Evolutionary conservation across 2,329 filamentous ascomycete genomes (phyloP), one percentile per base, ranked within the genome.

Genomic region (Talaromyces atroroseus): DNA sequence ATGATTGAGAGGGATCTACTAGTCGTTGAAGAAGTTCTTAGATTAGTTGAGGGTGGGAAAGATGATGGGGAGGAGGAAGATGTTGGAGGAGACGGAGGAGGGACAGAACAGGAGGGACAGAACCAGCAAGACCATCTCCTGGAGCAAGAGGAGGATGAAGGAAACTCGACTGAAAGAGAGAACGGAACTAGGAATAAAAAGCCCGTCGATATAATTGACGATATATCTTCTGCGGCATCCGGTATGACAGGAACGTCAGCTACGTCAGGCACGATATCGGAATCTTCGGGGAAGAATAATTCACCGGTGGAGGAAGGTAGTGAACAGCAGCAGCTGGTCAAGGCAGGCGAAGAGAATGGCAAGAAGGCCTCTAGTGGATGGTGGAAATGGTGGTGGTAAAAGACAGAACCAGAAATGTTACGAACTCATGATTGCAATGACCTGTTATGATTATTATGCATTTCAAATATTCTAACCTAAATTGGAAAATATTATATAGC

Each of bases 1-100:
- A 74, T 84, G 73, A 76, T 86, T 64, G 83, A 78, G 65, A 64
- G 73, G 60, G 76, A 78, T 67, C 61, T 78, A 50, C 63, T 74
- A 59, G 66, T 74, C 58, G 62, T 76, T 20, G 75, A 77, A 66
- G 74, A 76, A 62, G 70, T 70, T 59, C 62, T 75, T 58, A 65
- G 67, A 60, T 58, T 68, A 57, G 72, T 68, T 34, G 62, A 63
- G 18, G 54, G 55, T 48, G 57, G 58, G 51, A 56, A 56, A 58
- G 60, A 26, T n/a, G 45, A 49, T 52, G 59, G 44, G 5, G 44
- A 20, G 2, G 34, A 46, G 44, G 50, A 55, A 36, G 47, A 26
- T 7, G 38, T 16, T 16, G 34, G 16, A 14, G 34, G 12, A 7
- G 36, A 42, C 12, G 23, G 20, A 56, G 56, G 34, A 26, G 49